A percentile compares a stretch with the other conserved stretches of the same genome.
Conservation (phyloP, 2,329 filamentous ascomycete genomes). For the Botrytis porri region DNA sequence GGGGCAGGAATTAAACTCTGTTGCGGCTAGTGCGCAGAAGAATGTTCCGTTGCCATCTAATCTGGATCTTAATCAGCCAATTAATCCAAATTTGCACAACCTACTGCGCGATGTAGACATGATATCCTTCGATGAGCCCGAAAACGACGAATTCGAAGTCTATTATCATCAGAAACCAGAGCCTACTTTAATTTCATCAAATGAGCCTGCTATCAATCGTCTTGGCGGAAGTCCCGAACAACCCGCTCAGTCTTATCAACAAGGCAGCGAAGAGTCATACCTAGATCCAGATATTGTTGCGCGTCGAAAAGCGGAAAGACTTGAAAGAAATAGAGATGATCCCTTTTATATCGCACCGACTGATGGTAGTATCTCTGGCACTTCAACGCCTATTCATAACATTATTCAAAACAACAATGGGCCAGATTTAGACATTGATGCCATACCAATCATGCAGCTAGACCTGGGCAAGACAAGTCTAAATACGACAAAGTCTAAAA, state of each 20-base stretch:
- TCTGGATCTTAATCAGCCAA: conserved; percentile 76
- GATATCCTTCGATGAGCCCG: conserved; percentile 48
- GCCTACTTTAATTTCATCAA: conserved; percentile 44
- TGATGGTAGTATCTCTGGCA: conserved; percentile 52
- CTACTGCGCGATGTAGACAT: conserved; percentile 60
- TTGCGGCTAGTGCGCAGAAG: conserved; percentile 75
- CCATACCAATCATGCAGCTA: conserved; percentile 93
- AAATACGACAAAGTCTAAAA: conserved; percentile 36
- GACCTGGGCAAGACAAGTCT: conserved; percentile 59
- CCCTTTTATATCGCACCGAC: conserved; percentile 81
- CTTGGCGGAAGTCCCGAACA: conserved; percentile 49
- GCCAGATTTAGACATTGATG: conserved; percentile 82
- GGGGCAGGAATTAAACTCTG: conserved; percentile 83
- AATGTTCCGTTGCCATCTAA: conserved; percentile 79
- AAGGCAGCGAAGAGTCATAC: conserved; percentile 60
- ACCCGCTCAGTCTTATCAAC: conserved; percentile 53
- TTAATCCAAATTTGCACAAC: conserved; percentile 69
- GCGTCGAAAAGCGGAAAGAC: conserved; percentile 70
- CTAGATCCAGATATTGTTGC: conserved; percentile 72
- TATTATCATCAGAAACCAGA: conserved; percentile 54
- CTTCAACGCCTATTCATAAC: conserved; percentile 74
- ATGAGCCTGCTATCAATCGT: conserved; percentile 55
- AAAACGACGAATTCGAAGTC: conserved; percentile 64
- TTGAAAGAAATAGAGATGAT: conserved; percentile 84
- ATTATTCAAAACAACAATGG: conserved; percentile 71